Percentiles rank a stretch among this genome's conserved stretches.
phyloP scores from a whole-genome alignment of 2,329 filamentous ascomycete species.

The Fusarium camptoceras region DNA sequence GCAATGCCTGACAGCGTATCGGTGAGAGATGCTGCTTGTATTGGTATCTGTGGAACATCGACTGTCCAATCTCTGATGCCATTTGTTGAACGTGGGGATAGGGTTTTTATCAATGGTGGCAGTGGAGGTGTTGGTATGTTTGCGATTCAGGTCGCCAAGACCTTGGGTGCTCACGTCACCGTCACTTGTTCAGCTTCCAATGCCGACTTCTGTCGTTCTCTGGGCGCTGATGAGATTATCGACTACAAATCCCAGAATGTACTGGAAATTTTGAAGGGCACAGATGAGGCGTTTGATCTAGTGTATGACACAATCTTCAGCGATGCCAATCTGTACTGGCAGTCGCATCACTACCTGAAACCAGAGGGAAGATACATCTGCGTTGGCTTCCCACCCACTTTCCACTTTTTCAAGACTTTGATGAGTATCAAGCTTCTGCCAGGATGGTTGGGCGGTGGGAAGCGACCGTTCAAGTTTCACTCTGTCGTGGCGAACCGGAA shows the following conservation, averaged over 20 bases:
- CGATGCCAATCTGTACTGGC: constrained; percentile 28
- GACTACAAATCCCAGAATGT: constrained; percentile 20
- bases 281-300: constrained; percentile 5
- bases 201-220: constrained; percentile 2
- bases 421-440: constrained; percentile 25
- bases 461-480: constrained; percentile 30
- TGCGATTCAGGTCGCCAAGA: constrained; percentile 33
- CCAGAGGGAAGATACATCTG: constrained; percentile 19
- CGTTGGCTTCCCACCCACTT: constrained; percentile 11
- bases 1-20: not conserved
- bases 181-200: constrained; percentile 23
- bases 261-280: not conserved
- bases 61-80: constrained; percentile 18
- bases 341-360: constrained; percentile 24
- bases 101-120: constrained; percentile 29
- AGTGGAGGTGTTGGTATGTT: constrained; percentile 37
- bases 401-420: constrained; percentile 16
- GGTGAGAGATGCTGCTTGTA: constrained; percentile 19
- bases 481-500: constrained; percentile 23
- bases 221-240: constrained; percentile 22
- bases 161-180: constrained; percentile 13
- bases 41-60: constrained; percentile 31
- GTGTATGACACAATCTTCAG: constrained; percentile 29
- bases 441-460: constrained; percentile 27
- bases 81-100: not conserved